Conservation (phyloP, 768 basidiomycete species). For the Termitomyces sp. region DNA sequence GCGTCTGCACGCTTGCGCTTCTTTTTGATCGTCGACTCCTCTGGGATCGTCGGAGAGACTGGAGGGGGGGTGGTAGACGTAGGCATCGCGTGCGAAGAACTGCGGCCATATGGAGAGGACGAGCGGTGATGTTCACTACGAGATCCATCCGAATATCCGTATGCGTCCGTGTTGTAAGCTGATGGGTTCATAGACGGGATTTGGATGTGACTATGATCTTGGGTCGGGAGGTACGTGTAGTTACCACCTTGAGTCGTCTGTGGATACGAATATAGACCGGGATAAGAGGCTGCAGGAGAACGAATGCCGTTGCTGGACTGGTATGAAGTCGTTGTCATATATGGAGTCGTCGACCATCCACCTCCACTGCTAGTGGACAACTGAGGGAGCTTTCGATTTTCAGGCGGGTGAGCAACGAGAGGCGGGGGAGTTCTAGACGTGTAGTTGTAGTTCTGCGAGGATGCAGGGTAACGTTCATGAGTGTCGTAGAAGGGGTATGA, state of each 20-base stretch:
- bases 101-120: conserved; percentile 43
- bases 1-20: conserved; percentile 86
- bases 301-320: conserved; percentile 41
- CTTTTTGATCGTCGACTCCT: conserved; percentile 80
- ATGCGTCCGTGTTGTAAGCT: conserved; percentile 27
- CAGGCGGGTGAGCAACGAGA: conserved; percentile 41
- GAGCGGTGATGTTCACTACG: conserved; percentile 41
- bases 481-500: conserved; percentile 53
- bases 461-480: conserved; percentile 54
- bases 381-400: conserved; percentile 60
- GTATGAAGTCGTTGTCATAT: conserved; percentile 23
- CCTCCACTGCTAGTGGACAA: conserved; percentile 43
- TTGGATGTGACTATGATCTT: conserved; percentile 28
- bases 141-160: conserved; percentile 28
- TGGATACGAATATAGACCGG: conserved; percentile 52
- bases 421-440: conserved; percentile 49
- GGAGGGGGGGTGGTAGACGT: conserved; percentile 54
- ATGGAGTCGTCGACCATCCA: conserved; percentile 46
- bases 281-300: conserved; percentile 65
- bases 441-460: conserved; percentile 46
- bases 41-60: conserved; percentile 44
- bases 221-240: conserved; percentile 41
- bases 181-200: conserved; percentile 30
- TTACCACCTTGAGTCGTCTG: conserved; percentile 29
- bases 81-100: conserved; percentile 32